Evolutionary conservation across 176 grass and related monocot species (phyloP), one percentile per base, ranked within the genome.

Genomic region (Oryza brachyantha): DNA sequence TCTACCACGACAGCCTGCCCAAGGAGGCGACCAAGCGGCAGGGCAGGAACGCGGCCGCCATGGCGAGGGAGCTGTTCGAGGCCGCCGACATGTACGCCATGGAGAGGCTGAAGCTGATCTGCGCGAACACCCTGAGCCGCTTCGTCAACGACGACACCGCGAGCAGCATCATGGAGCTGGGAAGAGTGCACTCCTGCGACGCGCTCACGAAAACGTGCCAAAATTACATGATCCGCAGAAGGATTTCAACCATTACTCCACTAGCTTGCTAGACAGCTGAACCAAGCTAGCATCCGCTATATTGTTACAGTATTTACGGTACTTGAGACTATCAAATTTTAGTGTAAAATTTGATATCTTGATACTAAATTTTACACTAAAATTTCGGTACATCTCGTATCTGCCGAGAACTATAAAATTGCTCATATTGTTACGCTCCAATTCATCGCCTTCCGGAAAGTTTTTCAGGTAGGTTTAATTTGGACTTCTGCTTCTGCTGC

Each of bases 41-140:
- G 52, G 31, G 26, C 29, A 1, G 11, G 32, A 35, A 27, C 26
- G 42, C 62, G 60, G 61, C 52, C 11, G 36, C 10, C 14, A 16
- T 72, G 67, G 45, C 68, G 68, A 14, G 52, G 65, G 29, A 71
- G 66, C 38, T 89, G 29, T 85, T 89, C 70, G 43, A 46, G 58
- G 87, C 77, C 7, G 83, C 87, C 10, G 82, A 89, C 66, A 64
- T 80, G 73, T 89, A 85, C 64, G 70, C 70, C 3, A 19, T 85
- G 17, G 82, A 67, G 9, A 89, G 78, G 66, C 12, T 89, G 22
- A 89, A 85, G 77, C 19, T 31, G 36, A 72, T 89, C 42, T 89
- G 82, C 77, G 87, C 82, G 2, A 48, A 6, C 37, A 64, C 38
- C 16, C 3, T 85, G 29, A 43, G 64, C 36, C 19, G 24, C 5